Base-by-base conservation (phyloP, 176 grass and related monocot genomes). In the Triticum monococcum region DNA sequence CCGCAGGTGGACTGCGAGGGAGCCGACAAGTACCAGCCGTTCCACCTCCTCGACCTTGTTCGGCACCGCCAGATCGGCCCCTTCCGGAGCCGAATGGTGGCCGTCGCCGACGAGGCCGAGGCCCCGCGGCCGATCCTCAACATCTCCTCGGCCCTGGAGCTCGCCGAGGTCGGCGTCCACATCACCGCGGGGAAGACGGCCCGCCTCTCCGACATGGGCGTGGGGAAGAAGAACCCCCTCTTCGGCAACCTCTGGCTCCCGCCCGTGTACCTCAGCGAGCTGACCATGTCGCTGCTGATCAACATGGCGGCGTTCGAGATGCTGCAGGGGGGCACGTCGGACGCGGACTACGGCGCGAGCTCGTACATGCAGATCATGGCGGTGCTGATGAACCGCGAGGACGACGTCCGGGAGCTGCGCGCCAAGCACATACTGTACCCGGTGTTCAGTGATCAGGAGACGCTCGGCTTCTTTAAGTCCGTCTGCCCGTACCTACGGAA, bases 401-500 rank as follows among this genome's bases (percentile, higher is more conserved):
- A 79, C 0, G 76, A 79, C 50, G 38, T 73, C 20, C 70, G 70
- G 36, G 8, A 73, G 70, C 70, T 73, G 35, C 70, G 76, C 28
- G 32, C 32, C 6, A 79, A 79, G 76, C 26, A 16, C 25, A 62
- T 79, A 20, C 14, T 79, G 30, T 37, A 61, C 32, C 48, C 52
- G 17, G 45, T 60, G 16, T 54, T 79, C 50, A 79, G 76, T 14
- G 76, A 79, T 54, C 24, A 61, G 45, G 50, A 59, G 52, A 79
- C 76, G 30, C 76, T 79, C 1, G 24, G 62, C 48, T 79, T 79
- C 76, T 79, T 79, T 28, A 61, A 79, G 28, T 57, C 48, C 76
- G 30, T 79, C 76, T 61, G 31, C 48, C 40, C 16, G 0, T 61
- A 79, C 28, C 76, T 23, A 18, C 12, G 76, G 76, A 2, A 2